Conservation (phyloP, 2,329 filamentous ascomycete genomes). For the Fusarium oxysporum region DNA sequence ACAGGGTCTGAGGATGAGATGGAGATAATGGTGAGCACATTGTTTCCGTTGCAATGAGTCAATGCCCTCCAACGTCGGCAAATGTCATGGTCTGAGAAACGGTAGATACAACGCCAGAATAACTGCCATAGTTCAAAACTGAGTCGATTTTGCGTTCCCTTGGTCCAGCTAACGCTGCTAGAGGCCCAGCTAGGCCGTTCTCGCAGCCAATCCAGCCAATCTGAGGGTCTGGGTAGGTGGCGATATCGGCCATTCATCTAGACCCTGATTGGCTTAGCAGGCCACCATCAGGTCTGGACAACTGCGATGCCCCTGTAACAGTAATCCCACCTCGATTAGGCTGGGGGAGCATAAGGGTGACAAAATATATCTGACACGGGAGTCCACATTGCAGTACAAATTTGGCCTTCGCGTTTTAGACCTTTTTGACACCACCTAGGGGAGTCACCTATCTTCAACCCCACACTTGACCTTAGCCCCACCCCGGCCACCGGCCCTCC, state of each 20-base stretch:
- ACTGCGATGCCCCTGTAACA: not conserved
- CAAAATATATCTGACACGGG: not conserved
- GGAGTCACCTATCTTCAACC: not conserved
- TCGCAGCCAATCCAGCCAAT: not conserved
- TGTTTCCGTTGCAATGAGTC: not conserved
- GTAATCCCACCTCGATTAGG: not conserved
- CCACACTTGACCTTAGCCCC: not conserved
- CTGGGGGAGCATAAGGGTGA: not conserved
- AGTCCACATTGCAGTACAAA: accelerated
- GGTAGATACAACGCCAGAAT: not conserved
- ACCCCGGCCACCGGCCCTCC: not conserved
- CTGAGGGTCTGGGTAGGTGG: not conserved
- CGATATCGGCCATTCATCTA: not conserved
- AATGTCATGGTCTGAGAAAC: not conserved
- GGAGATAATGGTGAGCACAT: not conserved
- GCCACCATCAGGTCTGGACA: not conserved
- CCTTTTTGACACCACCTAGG: not conserved
- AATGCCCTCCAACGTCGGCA: not conserved
- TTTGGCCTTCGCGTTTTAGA: accelerated
- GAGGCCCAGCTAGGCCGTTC: not conserved
- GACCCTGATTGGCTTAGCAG: not conserved
- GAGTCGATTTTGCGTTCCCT: not conserved
- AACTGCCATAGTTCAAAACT: not conserved
- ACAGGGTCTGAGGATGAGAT: not conserved
- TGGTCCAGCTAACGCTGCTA: not conserved